phyloP scores from a whole-genome alignment of 2,329 filamentous ascomycete genomes.

The Clarireedia homoeocarpa region DNA sequence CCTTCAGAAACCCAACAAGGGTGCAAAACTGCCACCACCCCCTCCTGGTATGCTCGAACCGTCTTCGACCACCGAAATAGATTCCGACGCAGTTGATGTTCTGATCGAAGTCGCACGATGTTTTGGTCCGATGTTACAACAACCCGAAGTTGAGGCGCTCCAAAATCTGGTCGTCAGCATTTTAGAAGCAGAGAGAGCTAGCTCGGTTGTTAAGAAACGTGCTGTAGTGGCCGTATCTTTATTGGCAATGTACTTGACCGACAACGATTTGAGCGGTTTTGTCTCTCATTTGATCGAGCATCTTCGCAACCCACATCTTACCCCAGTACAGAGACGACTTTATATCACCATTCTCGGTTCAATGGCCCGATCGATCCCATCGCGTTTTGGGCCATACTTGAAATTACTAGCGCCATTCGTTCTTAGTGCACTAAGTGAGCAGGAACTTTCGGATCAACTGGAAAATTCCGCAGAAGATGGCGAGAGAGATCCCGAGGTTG shows the following conservation, averaged over 20 bases:
- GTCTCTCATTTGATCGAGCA: constrained; percentile 65
- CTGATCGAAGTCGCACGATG: constrained; percentile 85
- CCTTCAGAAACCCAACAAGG: constrained; percentile 29
- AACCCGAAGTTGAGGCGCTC: constrained; percentile 72
- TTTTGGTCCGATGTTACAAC: constrained; percentile 76
- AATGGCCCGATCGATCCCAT: constrained; percentile 76
- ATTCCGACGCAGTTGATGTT: constrained; percentile 84
- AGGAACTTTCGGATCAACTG: constrained; percentile 62
- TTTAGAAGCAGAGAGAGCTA: constrained; percentile 69
- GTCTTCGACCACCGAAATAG: constrained; percentile 62
- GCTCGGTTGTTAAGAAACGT: constrained; percentile 88
- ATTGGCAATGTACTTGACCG: constrained; percentile 72
- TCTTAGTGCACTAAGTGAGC: constrained; percentile 65
- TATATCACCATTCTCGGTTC: constrained; percentile 87
- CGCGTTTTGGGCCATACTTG: constrained; percentile 77
- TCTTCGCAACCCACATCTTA: constrained; percentile 57
- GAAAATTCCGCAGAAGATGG: constrained; percentile 67
- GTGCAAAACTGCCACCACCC: constrained; percentile 34
- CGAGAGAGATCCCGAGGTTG: constrained; percentile 61
- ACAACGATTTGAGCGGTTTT: constrained; percentile 63
- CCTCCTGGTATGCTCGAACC: constrained; percentile 56
- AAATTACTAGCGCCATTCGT: constrained; percentile 69
- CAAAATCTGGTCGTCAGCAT: constrained; percentile 74
- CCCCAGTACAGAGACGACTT: constrained; percentile 63
- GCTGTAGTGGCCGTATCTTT: constrained; percentile 83